These are phyloP conservation scores for Aspergillus cejpii DNA, from an alignment of 2,329 filamentous ascomycete genomes.

Conservation along the genomic window DNA sequence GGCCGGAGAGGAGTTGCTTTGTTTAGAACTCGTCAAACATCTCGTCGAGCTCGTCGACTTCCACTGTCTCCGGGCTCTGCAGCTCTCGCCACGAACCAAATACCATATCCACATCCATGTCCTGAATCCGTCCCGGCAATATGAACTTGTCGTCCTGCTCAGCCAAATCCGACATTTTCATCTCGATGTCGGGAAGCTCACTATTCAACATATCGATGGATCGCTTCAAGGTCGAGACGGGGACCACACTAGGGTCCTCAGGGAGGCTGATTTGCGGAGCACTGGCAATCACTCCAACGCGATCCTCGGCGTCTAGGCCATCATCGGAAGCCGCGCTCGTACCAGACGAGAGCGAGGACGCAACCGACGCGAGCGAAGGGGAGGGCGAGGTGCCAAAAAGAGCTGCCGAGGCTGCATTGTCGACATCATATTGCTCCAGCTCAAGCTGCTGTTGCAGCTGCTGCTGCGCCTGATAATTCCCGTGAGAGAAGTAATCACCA, in stretches of 20 bases:
- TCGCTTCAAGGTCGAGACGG: slow-evolving; percentile 34
- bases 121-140: slow-evolving; percentile 21
- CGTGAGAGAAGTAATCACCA: slow-evolving; percentile 33
- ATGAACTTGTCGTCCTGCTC: slow-evolving; percentile 43
- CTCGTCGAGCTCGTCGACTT: slow-evolving; percentile 86
- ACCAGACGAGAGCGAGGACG: slow-evolving; percentile 39
- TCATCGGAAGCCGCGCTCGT: slow-evolving; percentile 35
- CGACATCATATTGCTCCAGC: slow-evolving; percentile 23
- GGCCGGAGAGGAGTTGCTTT: not conserved
- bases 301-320: slow-evolving; percentile 24
- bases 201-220: slow-evolving; percentile 39
- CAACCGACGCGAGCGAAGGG: slow-evolving; percentile 37
- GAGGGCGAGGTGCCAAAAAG: slow-evolving; percentile 40
- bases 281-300: slow-evolving; percentile 14
- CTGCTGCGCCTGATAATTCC: slow-evolving; percentile 19
- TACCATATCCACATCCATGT: slow-evolving; percentile 35
- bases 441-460: slow-evolving; percentile 14
- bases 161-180: slow-evolving; percentile 33
- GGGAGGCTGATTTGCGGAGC: slow-evolving; percentile 30
- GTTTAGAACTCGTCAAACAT: slow-evolving; percentile 68
- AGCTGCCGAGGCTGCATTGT: slow-evolving; percentile 31
- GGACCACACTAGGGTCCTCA: slow-evolving; percentile 21
- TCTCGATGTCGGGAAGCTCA: slow-evolving; percentile 30
- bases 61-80: slow-evolving; percentile 76
- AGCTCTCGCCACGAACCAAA: slow-evolving; percentile 54